These are phyloP conservation scores for Ramaria rubella DNA, from an alignment of 768 basidiomycete genomes.

Conservation along the genomic window DNA sequence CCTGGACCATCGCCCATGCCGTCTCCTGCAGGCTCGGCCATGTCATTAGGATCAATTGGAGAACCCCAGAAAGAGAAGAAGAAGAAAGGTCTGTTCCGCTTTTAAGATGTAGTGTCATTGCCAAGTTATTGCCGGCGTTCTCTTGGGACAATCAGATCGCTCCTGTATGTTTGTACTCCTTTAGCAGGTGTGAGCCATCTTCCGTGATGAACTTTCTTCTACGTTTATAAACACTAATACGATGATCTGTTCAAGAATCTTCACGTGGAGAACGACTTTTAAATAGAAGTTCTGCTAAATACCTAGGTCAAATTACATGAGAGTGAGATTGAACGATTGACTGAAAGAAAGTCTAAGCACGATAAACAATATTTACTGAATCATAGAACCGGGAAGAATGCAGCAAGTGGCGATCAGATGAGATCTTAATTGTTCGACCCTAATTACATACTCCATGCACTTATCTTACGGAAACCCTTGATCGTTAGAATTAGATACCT, in stretches of 20 bases:
- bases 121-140: not conserved
- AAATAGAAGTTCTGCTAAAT: too few relatives aligned
- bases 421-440: not conserved
- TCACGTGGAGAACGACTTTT: too few relatives aligned
- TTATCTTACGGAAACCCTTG: not conserved
- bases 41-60: conserved; percentile 4
- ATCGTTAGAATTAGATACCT: not conserved
- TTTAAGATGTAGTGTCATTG: conserved; percentile 21
- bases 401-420: too few relatives aligned
- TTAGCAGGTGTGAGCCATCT: too few relatives aligned
- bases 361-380: too few relatives aligned
- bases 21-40: conserved; percentile 4
- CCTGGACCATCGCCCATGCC: conserved; percentile 5
- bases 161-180: not conserved
- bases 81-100: conserved; percentile 65
- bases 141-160: not conserved
- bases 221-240: too few relatives aligned
- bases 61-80: conserved; percentile 59
- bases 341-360: too few relatives aligned
- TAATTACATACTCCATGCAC: not conserved
- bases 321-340: too few relatives aligned
- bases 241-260: too few relatives aligned
- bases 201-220: too few relatives aligned
- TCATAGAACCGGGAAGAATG: too few relatives aligned
- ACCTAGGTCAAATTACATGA: too few relatives aligned